Percentiles rank a stretch among this genome's conserved stretches.
Conservation (phyloP, 179 eudicot species). For the Heliamphora pulchella region DNA sequence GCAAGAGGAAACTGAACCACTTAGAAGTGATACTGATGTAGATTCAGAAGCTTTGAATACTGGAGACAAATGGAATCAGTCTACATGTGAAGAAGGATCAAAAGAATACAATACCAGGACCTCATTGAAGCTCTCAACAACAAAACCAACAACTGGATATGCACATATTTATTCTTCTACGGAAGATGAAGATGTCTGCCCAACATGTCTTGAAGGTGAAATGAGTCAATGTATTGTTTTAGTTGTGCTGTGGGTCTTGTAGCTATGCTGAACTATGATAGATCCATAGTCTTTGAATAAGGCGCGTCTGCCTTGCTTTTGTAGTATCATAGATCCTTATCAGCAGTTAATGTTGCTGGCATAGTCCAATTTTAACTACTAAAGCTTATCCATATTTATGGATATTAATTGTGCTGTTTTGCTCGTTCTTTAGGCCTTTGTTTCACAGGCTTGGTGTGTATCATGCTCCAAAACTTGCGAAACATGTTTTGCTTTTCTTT, state of each 20-base stretch:
- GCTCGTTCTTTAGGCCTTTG: no score
- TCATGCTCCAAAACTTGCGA: background rate
- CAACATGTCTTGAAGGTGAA: slow-evolving; percentile 60
- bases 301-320: background rate
- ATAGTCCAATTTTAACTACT: background rate
- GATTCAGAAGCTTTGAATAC: slow-evolving; percentile 30
- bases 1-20: slow-evolving; percentile 65
- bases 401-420: background rate
- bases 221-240: background rate
- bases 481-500: slow-evolving; percentile 5
- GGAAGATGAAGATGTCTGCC: slow-evolving; percentile 57
- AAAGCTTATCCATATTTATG: background rate
- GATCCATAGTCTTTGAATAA: background rate
- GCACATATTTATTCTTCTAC: slow-evolving; percentile 28
- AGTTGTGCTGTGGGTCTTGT: background rate
- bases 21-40: slow-evolving; percentile 31
- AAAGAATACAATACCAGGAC: slow-evolving; percentile 35
- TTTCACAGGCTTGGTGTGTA: background rate
- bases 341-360: background rate
- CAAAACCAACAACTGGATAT: slow-evolving; percentile 27
- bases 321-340: background rate
- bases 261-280: background rate
- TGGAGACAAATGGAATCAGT: slow-evolving; percentile 33
- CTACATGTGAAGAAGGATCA: slow-evolving; percentile 31
- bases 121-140: slow-evolving; percentile 45